Base-by-base conservation (phyloP, 2,329 filamentous ascomycete genomes). In the Neopestalotiopsis sp. region DNA sequence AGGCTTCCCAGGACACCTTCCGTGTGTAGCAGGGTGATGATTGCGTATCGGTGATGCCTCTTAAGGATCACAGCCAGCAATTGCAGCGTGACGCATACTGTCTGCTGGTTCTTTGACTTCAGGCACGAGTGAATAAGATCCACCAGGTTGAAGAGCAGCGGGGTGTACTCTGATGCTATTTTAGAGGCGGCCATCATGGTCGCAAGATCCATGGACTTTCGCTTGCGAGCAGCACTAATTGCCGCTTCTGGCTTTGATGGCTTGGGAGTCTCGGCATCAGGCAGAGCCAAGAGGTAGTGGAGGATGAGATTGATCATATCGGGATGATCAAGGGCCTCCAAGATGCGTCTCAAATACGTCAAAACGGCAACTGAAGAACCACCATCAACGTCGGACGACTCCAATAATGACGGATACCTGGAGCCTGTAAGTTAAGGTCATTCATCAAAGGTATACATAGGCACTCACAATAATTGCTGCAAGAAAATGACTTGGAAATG, bases 401-500 rank as follows among this genome's bases (percentile, higher is more conserved):
- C 95, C 14, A 99, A 87, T 40, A 99, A 85, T 1, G 97, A 99
- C 1, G 96, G 96, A 78, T 99, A 97, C 82, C 94, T 96, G 72
- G 2, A 24, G 49, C 40, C 10, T 57, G 69, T 76, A 45, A 73
- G 71, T 34, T 65, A 62, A 14, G 20, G 34, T 12, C 17, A 28
- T 10, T 20, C 14, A 57, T 62, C 63, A 42, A 1, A 53, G 20
- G 13, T 2, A 32, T 20, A 24, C 4, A 5, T 3, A 9, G 34
- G 45, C 45, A 82, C 91, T 77, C 81, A 98, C 89, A 99, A 83
- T 75, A 99, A 84, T 80, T 99, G 96, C 80, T 98, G 94, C 66
- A 99, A 84, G 79, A 99, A 99, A 42, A 99, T 90, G 74, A 98
- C 92, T 78, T 98, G 95, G 77, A 99, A 99, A 81, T 99, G 96